Evolutionary conservation across 352 stramenopile genomes (phyloP).

Genomic region (Aphanomyces invadans): DNA sequence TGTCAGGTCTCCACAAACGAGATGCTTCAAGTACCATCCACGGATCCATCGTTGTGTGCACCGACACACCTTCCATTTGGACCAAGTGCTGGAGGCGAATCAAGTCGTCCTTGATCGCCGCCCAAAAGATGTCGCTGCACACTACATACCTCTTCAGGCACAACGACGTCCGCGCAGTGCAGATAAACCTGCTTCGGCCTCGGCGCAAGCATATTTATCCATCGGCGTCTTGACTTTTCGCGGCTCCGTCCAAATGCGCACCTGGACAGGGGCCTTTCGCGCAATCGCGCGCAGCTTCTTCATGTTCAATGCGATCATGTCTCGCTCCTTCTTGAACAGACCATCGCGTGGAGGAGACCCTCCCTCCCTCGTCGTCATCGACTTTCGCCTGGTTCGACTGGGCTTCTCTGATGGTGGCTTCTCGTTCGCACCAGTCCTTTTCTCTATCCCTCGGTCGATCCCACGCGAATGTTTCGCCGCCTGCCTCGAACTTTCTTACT

Average conservation of each 20-base stretch:
- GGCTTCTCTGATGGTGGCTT: too few species aligned
- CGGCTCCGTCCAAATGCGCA: conserved; percentile 53
- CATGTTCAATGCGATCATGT: conserved; percentile 2
- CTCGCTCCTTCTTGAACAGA: conserved; percentile 10
- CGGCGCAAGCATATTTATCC: conserved; percentile 58
- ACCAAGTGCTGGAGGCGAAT: conserved; percentile 48
- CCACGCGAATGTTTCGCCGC: too few species aligned
- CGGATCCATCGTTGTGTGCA: conserved; percentile 49
- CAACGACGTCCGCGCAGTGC: not conserved
- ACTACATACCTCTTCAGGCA: not conserved
- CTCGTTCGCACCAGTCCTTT: too few species aligned
- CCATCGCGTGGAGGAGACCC: not conserved
- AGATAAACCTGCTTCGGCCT: conserved; percentile 41
- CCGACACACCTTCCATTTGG: conserved; percentile 42
- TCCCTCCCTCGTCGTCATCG: not conserved
- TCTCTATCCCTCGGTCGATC: too few species aligned
- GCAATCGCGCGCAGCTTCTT: conserved; percentile 20
- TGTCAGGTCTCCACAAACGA: too few species aligned
- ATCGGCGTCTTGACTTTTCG: conserved; percentile 44
- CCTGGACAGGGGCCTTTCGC: conserved; percentile 30
- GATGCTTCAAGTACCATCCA: conserved; percentile 66
- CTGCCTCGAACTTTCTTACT: too few species aligned
- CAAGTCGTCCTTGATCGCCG: conserved; percentile 53
- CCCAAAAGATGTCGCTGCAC: conserved; percentile 53
- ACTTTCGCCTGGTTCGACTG: not conserved